Conservation (phyloP, 2,329 filamentous ascomycete species). For the Ciborinia camelliae region DNA sequence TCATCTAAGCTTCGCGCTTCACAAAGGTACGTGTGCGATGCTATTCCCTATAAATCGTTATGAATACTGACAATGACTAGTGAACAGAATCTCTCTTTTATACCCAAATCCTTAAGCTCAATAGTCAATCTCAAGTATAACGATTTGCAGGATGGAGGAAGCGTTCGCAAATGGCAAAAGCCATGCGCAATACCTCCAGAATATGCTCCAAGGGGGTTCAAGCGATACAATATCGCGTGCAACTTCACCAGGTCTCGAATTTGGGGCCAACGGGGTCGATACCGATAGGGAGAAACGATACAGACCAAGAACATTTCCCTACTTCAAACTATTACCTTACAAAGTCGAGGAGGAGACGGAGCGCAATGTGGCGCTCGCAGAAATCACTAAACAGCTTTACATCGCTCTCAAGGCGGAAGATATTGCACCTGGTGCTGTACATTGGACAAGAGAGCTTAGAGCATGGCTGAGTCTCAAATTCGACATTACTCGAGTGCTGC, state of each 20-base stretch:
- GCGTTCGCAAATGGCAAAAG: constrained; percentile 33
- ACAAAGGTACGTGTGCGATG: constrained; percentile 15
- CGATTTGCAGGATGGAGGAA: constrained; percentile 32
- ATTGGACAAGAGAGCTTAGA: constrained; percentile 95
- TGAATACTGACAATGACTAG: neutral
- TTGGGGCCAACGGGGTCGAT: constrained; percentile 46
- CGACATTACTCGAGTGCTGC: constrained; percentile 81
- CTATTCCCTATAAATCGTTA: neutral
- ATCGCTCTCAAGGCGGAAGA: constrained; percentile 89
- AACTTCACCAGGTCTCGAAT: constrained; percentile 72
- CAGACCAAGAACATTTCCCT: constrained; percentile 87
- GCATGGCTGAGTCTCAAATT: constrained; percentile 97
- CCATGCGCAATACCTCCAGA: constrained; percentile 33
- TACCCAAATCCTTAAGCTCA: neutral
- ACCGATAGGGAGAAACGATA: constrained; percentile 59
- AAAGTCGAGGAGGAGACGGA: constrained; percentile 75
- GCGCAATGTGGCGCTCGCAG: constrained; percentile 73
- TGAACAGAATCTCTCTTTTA: neutral
- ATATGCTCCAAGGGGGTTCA: constrained; percentile 27
- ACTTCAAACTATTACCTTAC: constrained; percentile 88
- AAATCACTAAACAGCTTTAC: constrained; percentile 91
- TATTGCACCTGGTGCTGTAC: constrained; percentile 86
- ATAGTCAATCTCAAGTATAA: constrained; percentile 13
- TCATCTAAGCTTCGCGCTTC: constrained; percentile 10
- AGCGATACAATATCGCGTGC: constrained; percentile 76